Base-by-base conservation (phyloP, 2,329 filamentous ascomycete genomes). In the Alternaria ethzedia region DNA sequence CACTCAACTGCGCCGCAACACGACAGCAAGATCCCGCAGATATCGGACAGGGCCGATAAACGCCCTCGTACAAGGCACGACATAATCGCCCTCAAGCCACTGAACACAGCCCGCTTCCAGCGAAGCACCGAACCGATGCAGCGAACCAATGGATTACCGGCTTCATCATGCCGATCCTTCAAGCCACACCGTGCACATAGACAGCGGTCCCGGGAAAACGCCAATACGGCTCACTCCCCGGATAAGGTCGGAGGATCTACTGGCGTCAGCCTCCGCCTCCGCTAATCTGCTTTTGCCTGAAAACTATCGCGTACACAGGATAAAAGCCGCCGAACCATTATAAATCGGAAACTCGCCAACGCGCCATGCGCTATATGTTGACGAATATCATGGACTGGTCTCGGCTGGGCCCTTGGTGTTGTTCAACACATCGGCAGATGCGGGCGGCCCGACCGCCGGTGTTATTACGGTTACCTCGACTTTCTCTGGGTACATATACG, bases 381-480 rank as follows among this genome's bases (percentile, higher is more conserved):
- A 54, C 50, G 57, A 49, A 15, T 11, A 13, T 28, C n/a, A 46
- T 55, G 25, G 26, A 56, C 26, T 15, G 30, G 58, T 12, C 58
- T 56, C 12, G 50, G 26, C 30, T 45, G 23, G 17, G 41, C 41
- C 32, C 26, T 49, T 57, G 44, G 26, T 41, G 15, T 12, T 21
- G 20, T 32, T 32, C 28, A 32, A 32, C 50, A 51, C 32, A 50
- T 46, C 61, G 61, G 61, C 61, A 63, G 51, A 45, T 44, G 45
- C 23, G 21, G 25, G 26, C 45, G 44, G 51, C 21, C 44, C 44
- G 32, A 52, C n/a, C 43, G 21, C 23, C 32, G 50, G 57, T 49
- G 6, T 51, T 20, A 50, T 60, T 63, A 63, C 50, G 50, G 44
- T 23, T 20, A 25, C 15, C 23, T 20, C n/a, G 13, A n/a, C 21